Conservation (phyloP, 2,329 filamentous ascomycete genomes). For the Xylaria sp. region DNA sequence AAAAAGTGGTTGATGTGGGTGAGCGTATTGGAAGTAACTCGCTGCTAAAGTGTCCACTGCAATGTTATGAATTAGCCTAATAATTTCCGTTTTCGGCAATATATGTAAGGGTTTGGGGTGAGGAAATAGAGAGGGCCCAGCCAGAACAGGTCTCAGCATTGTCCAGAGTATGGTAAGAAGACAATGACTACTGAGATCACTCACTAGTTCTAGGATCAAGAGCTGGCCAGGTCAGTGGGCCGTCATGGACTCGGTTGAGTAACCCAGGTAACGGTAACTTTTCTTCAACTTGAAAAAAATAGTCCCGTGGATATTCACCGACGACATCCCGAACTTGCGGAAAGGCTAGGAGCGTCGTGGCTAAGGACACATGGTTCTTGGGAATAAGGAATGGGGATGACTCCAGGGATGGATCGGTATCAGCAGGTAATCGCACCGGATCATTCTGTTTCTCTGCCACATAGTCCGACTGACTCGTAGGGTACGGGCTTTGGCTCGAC, state of each 20-base stretch:
- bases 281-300: slow-evolving; percentile 52
- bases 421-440: slow-evolving; percentile 40
- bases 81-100: slow-evolving; percentile 1
- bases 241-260: slow-evolving; percentile 46
- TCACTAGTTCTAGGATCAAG: slow-evolving; percentile 43
- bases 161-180: neutral
- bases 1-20: slow-evolving; percentile 53
- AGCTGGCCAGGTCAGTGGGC: slow-evolving; percentile 45
- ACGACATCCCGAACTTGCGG: slow-evolving; percentile 50
- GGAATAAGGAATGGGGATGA: slow-evolving; percentile 54
- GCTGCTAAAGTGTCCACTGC: slow-evolving; percentile 45
- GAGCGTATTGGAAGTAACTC: slow-evolving; percentile 52
- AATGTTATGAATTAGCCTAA: slow-evolving; percentile 1
- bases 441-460: slow-evolving; percentile 42
- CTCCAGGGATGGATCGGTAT: slow-evolving; percentile 45
- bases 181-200: slow-evolving; percentile 6
- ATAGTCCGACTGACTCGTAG: slow-evolving; percentile 44
- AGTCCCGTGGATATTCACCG: slow-evolving; percentile 50
- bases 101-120: neutral
- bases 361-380: slow-evolving; percentile 50
- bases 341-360: slow-evolving; percentile 51
- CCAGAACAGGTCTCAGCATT: neutral
- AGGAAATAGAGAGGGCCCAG: neutral
- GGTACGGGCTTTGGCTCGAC: slow-evolving; percentile 43
- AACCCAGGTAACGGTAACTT: slow-evolving; percentile 48